These are phyloP conservation scores for Hyaloperonospora arabidopsidis DNA, from an alignment of 352 stramenopile species.

Conservation along the genomic window DNA sequence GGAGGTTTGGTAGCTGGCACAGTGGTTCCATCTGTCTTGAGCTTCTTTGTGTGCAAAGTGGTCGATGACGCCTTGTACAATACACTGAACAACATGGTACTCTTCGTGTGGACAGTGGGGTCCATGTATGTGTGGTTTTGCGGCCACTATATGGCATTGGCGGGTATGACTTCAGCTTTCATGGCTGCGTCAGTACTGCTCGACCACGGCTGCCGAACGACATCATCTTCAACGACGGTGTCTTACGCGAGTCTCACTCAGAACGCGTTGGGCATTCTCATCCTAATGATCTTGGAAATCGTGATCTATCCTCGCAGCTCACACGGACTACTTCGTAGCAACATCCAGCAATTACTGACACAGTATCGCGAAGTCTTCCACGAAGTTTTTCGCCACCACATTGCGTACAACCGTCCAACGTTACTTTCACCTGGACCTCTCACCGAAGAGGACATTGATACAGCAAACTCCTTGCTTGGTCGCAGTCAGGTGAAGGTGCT, in stretches of 20 bases:
- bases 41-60: conserved; percentile 69
- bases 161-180: conserved; percentile 60
- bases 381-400: conserved; percentile 51
- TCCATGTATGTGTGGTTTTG: conserved; percentile 73
- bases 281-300: conserved; percentile 61
- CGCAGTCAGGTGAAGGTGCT: conserved; percentile 30
- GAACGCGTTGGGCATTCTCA: conserved; percentile 62
- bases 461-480: conserved; percentile 27
- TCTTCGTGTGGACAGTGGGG: conserved; percentile 63
- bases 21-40: conserved; percentile 67
- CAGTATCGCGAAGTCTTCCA: conserved; percentile 40
- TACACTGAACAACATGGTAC: conserved; percentile 51
- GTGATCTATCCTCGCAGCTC: conserved; percentile 46
- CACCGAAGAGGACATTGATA: conserved; percentile 25
- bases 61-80: conserved; percentile 40
- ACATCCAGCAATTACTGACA: conserved; percentile 46
- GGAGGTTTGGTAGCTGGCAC: conserved; percentile 52
- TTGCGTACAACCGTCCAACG: conserved; percentile 30
- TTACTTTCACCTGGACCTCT: conserved; percentile 2
- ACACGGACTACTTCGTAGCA: conserved; percentile 44
- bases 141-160: conserved; percentile 56
- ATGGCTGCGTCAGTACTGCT: conserved; percentile 60
- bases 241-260: conserved; percentile 64
- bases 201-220: conserved; percentile 37
- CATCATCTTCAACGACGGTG: conserved; percentile 25